Percentiles rank a stretch among this genome's conserved stretches.
phyloP scores from a whole-genome alignment of 768 basidiomycete genomes.

The Amanita pseudoporphyria region DNA sequence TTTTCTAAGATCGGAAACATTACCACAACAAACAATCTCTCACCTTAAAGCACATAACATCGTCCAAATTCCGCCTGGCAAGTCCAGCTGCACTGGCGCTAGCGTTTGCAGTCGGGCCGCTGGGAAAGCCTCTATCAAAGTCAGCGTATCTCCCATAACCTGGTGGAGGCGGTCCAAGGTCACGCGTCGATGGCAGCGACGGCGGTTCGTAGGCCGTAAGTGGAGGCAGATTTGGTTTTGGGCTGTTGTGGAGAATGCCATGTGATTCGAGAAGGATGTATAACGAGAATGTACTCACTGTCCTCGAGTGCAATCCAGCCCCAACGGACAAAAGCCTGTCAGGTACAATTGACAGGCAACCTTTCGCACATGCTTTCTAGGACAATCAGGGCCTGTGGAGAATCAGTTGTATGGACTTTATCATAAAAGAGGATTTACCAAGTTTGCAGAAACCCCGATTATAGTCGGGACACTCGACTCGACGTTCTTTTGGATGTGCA shows the following conservation, averaged over 20 bases:
- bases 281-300: slow-evolving; percentile 51
- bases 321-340: slow-evolving; percentile 88
- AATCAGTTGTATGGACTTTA: not conserved
- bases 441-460: slow-evolving; percentile 92
- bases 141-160: slow-evolving; percentile 83
- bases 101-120: slow-evolving; percentile 10
- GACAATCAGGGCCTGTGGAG: slow-evolving; percentile 68
- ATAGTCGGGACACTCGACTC: slow-evolving; percentile 92
- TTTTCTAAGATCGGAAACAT: slow-evolving; percentile 2
- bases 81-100: not conserved
- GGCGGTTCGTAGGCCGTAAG: slow-evolving; percentile 72
- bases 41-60: slow-evolving; percentile 85
- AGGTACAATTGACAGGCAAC: slow-evolving; percentile 88
- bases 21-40: slow-evolving; percentile 10
- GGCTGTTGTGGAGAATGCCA: slow-evolving; percentile 34
- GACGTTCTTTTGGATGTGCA: slow-evolving; percentile 86
- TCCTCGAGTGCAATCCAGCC: slow-evolving; percentile 78
- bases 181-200: slow-evolving; percentile 62
- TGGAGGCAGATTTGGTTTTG: slow-evolving; percentile 64
- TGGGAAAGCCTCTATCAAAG: slow-evolving; percentile 43
- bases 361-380: slow-evolving; percentile 86
- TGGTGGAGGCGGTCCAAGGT: slow-evolving; percentile 85
- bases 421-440: slow-evolving; percentile 40
- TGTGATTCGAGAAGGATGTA: slow-evolving; percentile 9
- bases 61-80: slow-evolving; percentile 63